Percentiles rank a stretch among this genome's conserved stretches.
Evolutionary conservation across 2,329 filamentous ascomycete species (phyloP).

Genomic region (Zymoseptoria pseudotritici): DNA sequence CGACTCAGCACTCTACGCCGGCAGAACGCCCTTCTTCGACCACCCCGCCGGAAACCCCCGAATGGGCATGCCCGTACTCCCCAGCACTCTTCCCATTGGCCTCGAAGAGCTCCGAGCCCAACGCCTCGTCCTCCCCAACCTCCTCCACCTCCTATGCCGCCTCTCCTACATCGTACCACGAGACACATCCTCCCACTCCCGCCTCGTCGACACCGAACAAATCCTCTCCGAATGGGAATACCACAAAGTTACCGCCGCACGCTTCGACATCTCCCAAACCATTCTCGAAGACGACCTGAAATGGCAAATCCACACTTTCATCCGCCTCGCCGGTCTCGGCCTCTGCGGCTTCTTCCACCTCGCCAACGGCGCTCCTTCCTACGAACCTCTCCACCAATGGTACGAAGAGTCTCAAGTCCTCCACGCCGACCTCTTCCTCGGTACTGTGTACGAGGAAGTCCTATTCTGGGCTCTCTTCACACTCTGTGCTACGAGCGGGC

Average conservation of each 20-base stretch:
- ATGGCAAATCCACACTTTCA: conserved; percentile 10
- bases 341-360: conserved; percentile 12
- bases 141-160: conserved; percentile 8
- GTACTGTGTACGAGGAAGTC: conserved; percentile 14
- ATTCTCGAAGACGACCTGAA: conserved; percentile 12
- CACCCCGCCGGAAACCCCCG: neutral
- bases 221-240: conserved; percentile 8
- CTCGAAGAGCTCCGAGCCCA: conserved; percentile 7
- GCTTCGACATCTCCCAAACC: conserved; percentile 12
- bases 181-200: conserved; percentile 3
- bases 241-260: conserved; percentile 1
- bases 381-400: conserved; percentile 6
- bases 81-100: conserved; percentile 6
- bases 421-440: conserved; percentile 10
- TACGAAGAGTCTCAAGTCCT: conserved; percentile 9
- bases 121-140: conserved; percentile 9
- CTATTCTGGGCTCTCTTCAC: conserved; percentile 14
- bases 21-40: conserved; percentile 10
- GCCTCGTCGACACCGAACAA: conserved; percentile 7
- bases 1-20: conserved; percentile 13
- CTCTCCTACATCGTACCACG: conserved; percentile 3
- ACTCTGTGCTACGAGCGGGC: conserved; percentile 12
- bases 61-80: neutral
- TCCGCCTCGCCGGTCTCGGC: conserved; percentile 12
- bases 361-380: conserved; percentile 1